Evolutionary conservation across 192 early-diverging fungal species (phyloP), one percentile per base, ranked within the genome.

Genomic region (Mortierella alpina): DNA sequence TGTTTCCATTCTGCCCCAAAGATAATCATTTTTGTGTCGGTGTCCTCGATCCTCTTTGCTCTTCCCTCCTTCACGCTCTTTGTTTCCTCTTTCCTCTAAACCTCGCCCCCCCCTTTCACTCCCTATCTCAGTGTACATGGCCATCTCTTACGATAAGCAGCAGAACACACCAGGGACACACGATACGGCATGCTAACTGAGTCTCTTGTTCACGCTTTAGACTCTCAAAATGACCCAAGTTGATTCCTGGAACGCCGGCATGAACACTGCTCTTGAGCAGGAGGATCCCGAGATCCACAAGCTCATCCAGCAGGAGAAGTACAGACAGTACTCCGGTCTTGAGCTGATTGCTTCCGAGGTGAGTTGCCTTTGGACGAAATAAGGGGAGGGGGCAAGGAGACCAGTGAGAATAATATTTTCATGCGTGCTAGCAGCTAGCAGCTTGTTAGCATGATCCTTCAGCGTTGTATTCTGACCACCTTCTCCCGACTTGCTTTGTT

Each of bases 271-370:
- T 62, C 93, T 99, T 72, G 76, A 94, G 68, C 88, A 94, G 73
- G 97, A 97, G 55, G 98, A 99, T 82, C 92, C 90, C 59, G 97
- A 96, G 75, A 91, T 99, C 81, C 96, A 92, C 83, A 86, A 92
- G 64, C 92, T 99, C 62, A 92, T 99, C 81, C 94, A 99, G 87
- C 89, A 96, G 72, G 98, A 99, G 79, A 98, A 98, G 89, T 95
- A 96, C 90, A 88, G 98, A 70, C 97, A 99, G 88, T 99, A 91
- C 90, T 95, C 95, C 54, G 96, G 97, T 82, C 90, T 99, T 18
- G 98, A 99, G 88, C 88, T 99, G 61, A 99, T 99, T 79, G 98
- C 98, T 59, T 98, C 96, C 45, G 98, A 99, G 90, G 94, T 95
- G 84, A 72, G 63, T 70, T 22, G 46, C 54, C 15, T 39, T 41